Evolutionary conservation across 305 asterid species (phyloP).

Genomic region (Fraxinus angustifolia): DNA sequence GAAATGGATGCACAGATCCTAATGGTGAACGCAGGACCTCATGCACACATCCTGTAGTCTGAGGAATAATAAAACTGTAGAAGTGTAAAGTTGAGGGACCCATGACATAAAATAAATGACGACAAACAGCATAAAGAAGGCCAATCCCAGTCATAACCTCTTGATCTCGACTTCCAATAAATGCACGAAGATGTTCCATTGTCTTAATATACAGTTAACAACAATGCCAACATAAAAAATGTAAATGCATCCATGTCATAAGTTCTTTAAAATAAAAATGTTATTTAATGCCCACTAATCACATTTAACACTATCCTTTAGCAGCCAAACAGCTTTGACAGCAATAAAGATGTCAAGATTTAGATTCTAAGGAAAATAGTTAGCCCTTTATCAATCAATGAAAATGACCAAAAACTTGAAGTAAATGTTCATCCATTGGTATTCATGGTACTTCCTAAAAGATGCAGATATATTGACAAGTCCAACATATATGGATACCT

Average conservation of each 20-base stretch:
- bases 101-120: background rate
- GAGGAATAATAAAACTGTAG: background rate
- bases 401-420: constrained; percentile 13
- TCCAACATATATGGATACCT: background rate
- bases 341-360: background rate
- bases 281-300: background rate
- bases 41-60: background rate
- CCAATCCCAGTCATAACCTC: background rate
- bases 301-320: background rate
- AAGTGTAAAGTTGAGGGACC: background rate
- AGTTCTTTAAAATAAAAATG: background rate
- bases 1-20: background rate
- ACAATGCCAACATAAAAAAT: background rate
- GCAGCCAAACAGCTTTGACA: constrained; percentile 14
- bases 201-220: background rate
- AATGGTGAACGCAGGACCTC: background rate
- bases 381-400: constrained; percentile 1
- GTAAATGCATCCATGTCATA: background rate
- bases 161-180: background rate
- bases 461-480: background rate
- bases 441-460: background rate
- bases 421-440: constrained; percentile 3
- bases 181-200: background rate
- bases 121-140: background rate
- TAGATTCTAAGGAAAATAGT: constrained; percentile 10